Evolutionary conservation across 129 eudicot genomes (phyloP), one percentile per base, ranked within the genome.

Genomic region (Escallonia rubra): DNA sequence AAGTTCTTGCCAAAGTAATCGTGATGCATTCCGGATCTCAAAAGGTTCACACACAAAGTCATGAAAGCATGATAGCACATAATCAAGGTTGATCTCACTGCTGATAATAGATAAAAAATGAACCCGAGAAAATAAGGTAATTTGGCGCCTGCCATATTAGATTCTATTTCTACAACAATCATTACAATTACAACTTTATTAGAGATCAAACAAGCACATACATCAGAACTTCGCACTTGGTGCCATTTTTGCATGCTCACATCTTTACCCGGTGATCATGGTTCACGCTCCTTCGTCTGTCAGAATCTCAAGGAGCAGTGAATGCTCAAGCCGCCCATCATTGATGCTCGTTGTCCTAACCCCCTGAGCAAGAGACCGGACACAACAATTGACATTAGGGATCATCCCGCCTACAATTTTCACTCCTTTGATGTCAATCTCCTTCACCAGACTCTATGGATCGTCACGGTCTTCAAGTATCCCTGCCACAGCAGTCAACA

Each of bases 221-320:
- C 44, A 44, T 23, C 34, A 23, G 54, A 44, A 14, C 41, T 43
- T 10, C 15, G 2, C 67, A 23, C 34, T 23, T 23, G 1, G 34
- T 23, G 34, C 34, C 34, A 23, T 23, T 23, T 23, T 65, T 65
- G 38, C 6, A 7, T n/a, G 41, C 45, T 51, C 40, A 44, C 39
- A 65, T 41, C 34, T 23, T 88, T 67, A 93, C 62, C 97, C 84
- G 23, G 93, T 79, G 12, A 94, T 94, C 99, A 94, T 94, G 5
- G 97, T 94, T 55, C 99, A 96, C 51, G 93, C 97, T 1, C 99
- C 97, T 85, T 83, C 87, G 77, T 85, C 99, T 0, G 97, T 94
- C 47, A 94, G 85, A 55, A 94, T 70, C 78, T 89, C 99, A 4
- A 93, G 85, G 43, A 93, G 74, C 76, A 93, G 64, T 2, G 96